Percentiles rank a stretch among this genome's conserved stretches.
Evolutionary conservation across 2,329 filamentous ascomycete species (phyloP).

Genomic region (Albifimbria verrucaria): DNA sequence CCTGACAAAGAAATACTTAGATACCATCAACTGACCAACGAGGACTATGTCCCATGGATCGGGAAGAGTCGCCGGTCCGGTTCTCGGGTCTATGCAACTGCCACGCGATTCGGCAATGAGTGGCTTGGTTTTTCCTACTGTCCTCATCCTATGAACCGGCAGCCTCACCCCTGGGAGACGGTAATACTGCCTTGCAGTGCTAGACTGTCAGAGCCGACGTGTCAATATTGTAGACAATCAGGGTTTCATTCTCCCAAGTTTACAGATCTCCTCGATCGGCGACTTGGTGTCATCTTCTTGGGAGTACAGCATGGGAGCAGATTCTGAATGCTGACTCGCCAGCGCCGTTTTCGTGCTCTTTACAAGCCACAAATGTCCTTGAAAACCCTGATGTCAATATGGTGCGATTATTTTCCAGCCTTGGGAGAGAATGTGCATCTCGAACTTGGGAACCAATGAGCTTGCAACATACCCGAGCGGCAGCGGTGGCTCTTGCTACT

Average conservation of each 20-base stretch:
- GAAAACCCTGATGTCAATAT: background rate
- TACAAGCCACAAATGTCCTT: background rate
- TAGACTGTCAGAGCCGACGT: background rate
- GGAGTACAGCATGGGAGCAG: background rate
- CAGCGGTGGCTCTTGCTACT: background rate
- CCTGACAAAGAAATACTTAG: no score
- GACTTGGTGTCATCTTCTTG: background rate
- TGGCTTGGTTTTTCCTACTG: no score
- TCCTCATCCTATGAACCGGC: background rate
- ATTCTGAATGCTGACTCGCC: background rate
- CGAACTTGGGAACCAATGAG: background rate
- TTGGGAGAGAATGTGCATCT: background rate
- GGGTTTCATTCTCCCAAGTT: background rate
- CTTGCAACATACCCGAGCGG: background rate
- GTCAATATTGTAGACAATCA: background rate
- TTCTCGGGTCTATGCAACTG: background rate
- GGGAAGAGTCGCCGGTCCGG: no score
- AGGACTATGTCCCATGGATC: no score
- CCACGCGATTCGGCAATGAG: background rate
- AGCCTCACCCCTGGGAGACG: background rate
- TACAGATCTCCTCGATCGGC: background rate
- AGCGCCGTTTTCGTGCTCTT: background rate
- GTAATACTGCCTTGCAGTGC: background rate
- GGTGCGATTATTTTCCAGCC: background rate
- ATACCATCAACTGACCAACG: no score